Percentiles rank a stretch among this genome's conserved stretches.
These are phyloP conservation scores for Anaeramoeba ignava DNA, from an alignment of 78 protist genomes.

Conservation along the genomic window DNA sequence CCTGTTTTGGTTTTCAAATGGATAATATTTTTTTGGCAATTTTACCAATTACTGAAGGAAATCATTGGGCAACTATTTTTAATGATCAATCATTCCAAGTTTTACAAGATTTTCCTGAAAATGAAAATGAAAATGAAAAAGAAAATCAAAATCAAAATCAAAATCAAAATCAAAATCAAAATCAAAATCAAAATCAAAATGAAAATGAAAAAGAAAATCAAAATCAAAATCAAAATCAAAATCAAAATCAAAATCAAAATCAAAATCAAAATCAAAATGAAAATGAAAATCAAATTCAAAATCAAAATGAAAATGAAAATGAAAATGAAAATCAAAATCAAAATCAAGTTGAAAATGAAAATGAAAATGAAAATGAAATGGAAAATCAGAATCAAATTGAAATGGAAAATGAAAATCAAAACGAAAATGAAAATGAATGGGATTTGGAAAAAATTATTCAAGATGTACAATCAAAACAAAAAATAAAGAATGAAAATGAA, in stretches of 20 bases:
- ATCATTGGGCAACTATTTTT: too few species aligned
- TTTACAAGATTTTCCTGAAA: not conserved
- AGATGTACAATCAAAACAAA: too few species aligned
- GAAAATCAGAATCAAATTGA: too few species aligned
- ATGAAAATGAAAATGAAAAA: not conserved
- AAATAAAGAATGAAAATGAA: too few species aligned
- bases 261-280: not conserved
- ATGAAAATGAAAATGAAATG: not conserved
- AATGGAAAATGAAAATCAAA: too few species aligned
- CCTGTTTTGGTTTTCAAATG: too few species aligned
- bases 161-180: not conserved
- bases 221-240: not conserved
- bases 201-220: not conserved
- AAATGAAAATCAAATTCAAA: too few species aligned
- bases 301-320: not conserved
- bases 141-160: not conserved
- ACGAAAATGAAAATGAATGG: too few species aligned
- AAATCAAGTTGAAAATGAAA: not conserved
- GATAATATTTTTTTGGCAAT: too few species aligned
- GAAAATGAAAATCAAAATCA: not conserved
- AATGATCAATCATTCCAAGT: too few species aligned
- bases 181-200: not conserved
- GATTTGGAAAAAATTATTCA: too few species aligned
- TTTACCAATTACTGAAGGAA: too few species aligned
- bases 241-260: not conserved